Conservation (phyloP, 768 basidiomycete genomes). For the Trametes sanguinea region DNA sequence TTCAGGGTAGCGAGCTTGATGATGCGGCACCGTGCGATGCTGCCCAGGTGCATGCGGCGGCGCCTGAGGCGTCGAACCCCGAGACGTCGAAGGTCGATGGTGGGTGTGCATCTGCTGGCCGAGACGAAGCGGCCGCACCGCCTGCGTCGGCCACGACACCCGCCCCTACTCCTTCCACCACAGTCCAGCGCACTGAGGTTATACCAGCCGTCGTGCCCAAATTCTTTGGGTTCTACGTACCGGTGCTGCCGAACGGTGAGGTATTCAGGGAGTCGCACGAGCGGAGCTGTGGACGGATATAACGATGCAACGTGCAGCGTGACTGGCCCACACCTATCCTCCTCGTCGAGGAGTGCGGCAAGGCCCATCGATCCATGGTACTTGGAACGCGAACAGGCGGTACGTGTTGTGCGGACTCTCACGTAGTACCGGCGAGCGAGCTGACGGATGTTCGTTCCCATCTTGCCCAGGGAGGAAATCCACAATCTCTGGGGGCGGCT, state of each 20-base stretch:
- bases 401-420: neutral
- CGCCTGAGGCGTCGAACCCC: no score
- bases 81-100: neutral
- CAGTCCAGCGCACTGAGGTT: neutral
- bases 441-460: neutral
- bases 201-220: constrained; percentile 9
- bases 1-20: no score
- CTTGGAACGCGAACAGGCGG: constrained; percentile 16
- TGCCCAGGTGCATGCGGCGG: no score
- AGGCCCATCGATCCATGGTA: constrained; percentile 24
- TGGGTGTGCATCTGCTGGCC: neutral
- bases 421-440: neutral
- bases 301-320: neutral
- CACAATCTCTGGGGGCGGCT: constrained; percentile 41
- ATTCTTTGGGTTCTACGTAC: constrained; percentile 33
- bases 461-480: constrained; percentile 6
- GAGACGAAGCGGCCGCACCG: no score
- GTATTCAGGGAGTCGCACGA: neutral
- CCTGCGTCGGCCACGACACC: neutral
- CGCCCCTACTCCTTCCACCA: neutral
- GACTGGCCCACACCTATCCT: constrained; percentile 39
- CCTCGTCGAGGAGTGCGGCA: constrained; percentile 50
- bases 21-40: no score
- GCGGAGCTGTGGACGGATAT: neutral
- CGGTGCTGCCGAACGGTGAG: constrained; percentile 8